phyloP scores from a whole-genome alignment of 495 filamentous ascomycete genomes.

The Cryomyces antarcticus region DNA sequence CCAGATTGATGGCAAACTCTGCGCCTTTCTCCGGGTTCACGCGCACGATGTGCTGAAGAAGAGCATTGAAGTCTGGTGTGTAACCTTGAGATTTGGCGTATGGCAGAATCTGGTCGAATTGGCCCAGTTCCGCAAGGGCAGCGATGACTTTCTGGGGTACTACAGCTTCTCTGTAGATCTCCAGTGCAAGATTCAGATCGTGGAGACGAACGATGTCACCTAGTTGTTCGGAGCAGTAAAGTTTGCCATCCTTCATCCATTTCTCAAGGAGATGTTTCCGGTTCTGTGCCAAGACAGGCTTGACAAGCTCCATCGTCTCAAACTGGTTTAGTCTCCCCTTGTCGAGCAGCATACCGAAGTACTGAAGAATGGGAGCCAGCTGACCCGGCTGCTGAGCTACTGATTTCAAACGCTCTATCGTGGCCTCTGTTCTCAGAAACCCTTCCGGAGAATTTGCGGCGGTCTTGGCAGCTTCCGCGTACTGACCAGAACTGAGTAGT shows the following conservation, averaged over 20 bases:
- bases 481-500: constrained; percentile 54
- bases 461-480: constrained; percentile 75
- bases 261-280: constrained; percentile 94
- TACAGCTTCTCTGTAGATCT: constrained; percentile 73
- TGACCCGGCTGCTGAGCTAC: constrained; percentile 53
- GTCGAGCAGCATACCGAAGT: constrained; percentile 92
- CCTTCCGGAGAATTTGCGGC: constrained; percentile 92
- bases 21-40: constrained; percentile 86
- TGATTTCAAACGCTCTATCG: constrained; percentile 85
- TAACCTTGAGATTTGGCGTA: constrained; percentile 72
- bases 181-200: constrained; percentile 66
- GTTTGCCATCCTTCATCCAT: constrained; percentile 88
- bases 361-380: constrained; percentile 86
- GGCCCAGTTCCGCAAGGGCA: constrained; percentile 82
- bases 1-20: constrained; percentile 77
- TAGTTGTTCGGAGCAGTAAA: constrained; percentile 86
- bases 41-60: constrained; percentile 81
- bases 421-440: constrained; percentile 81
- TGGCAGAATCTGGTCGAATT: constrained; percentile 86
- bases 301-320: constrained; percentile 83
- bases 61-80: constrained; percentile 72
- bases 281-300: constrained; percentile 78
- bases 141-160: constrained; percentile 83
- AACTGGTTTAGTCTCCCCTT: constrained; percentile 82
- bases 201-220: constrained; percentile 84